Conservation (phyloP, 2,329 filamentous ascomycete species). For the Colletotrichum filicis region DNA sequence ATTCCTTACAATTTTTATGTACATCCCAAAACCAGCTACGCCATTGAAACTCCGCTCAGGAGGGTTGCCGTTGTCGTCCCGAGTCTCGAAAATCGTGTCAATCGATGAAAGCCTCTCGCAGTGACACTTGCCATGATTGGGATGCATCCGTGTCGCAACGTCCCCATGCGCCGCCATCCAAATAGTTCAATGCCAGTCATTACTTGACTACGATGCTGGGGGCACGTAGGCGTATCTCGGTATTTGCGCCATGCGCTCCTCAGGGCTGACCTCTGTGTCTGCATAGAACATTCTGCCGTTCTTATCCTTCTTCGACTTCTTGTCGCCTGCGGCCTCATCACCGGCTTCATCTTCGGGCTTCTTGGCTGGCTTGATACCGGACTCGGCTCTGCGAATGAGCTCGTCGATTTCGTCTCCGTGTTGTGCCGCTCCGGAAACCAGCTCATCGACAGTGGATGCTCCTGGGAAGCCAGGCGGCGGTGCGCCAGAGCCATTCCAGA, state of each 20-base stretch:
- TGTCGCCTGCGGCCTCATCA: slow-evolving; percentile 59
- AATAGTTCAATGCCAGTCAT: not conserved
- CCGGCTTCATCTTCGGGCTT: slow-evolving; percentile 54
- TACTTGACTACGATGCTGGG: slow-evolving; percentile 18
- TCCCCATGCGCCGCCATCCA: not conserved
- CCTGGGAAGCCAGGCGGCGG: slow-evolving; percentile 50
- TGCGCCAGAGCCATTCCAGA: slow-evolving; percentile 40
- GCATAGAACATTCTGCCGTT: slow-evolving; percentile 82
- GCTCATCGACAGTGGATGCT: slow-evolving; percentile 36
- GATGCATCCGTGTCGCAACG: not conserved
- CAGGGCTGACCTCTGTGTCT: slow-evolving; percentile 82
- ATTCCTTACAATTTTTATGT: slow-evolving; percentile 32
- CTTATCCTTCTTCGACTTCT: slow-evolving; percentile 75
- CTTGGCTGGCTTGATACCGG: slow-evolving; percentile 64
- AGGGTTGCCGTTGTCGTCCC: slow-evolving; percentile 18
- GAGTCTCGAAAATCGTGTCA: slow-evolving; percentile 12
- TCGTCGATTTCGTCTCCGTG: slow-evolving; percentile 72
- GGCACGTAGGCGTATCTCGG: slow-evolving; percentile 78
- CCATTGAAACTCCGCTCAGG: slow-evolving; percentile 32
- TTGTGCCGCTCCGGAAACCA: slow-evolving; percentile 55
- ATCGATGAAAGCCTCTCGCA: not conserved
- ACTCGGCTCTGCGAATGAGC: slow-evolving; percentile 72
- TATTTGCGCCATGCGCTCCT: slow-evolving; percentile 88
- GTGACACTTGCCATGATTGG: not conserved
- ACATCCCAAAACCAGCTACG: slow-evolving; percentile 30